Base-by-base conservation (phyloP, 2,329 filamentous ascomycete species). In the Trichoderma gracile region DNA sequence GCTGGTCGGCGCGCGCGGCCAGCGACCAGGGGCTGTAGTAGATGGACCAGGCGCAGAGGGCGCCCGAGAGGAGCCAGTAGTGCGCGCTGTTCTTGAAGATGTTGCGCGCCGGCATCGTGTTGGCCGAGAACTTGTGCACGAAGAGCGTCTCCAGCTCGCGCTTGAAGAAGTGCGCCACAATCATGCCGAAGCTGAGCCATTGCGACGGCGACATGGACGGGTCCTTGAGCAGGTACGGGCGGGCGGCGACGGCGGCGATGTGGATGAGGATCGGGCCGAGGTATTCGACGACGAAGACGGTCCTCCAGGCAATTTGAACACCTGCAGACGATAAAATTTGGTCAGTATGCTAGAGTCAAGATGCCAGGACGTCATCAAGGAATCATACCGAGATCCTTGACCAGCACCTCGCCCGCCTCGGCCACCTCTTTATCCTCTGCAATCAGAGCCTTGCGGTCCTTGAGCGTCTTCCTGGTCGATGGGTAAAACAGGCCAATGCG, bases 211-310 rank as follows among this genome's bases (percentile, higher is more conserved):
- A 80, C 83, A 95, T 72, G 74, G 80, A 73, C 72, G 50, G 60
- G 68, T 74, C 74, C 66, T 79, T 77, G 74, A 84, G 79, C 66
- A 81, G 81, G 75, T 89, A 87, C 25, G 90, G 87, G 55, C 93
- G 90, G 63, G 91, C 81, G 70, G 84, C 88, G 76, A 93, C 80
- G 75, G 89, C 82, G 71, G 91, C 81, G 50, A 86, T 85, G 80
- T 97, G 93, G 79, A 98, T 90, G 72, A 97, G 79, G 72, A 98
- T 85, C 6, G 95, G 95, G 4, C 95, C 95, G 69, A 95, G 79
- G 78, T 99, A 99, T 79, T 99, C 95, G 80, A 97, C 88, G 68
- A 97, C 80, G 82, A 94, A 99, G 76, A 98, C 94, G 66, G 92
- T 95, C 68, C 88, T 89, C 95, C 95, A 99, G 67, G 87, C 87